These are phyloP conservation scores for Auxenochlorella protothecoides DNA, from an alignment of 139 green algal species.

Conservation along the genomic window DNA sequence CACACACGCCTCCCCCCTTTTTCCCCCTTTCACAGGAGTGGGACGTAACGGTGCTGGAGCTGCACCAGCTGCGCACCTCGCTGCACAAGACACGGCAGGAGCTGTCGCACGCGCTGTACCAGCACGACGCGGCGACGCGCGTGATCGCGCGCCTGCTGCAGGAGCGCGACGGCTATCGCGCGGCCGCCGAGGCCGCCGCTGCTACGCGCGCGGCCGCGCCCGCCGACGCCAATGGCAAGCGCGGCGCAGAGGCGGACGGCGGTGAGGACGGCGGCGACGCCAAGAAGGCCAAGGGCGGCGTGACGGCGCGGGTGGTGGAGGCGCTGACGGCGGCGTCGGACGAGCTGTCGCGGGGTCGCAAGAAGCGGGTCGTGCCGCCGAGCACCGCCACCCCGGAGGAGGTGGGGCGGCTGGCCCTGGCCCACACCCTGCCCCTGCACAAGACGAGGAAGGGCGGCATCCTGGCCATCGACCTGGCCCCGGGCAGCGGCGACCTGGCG, in stretches of 20 bases:
- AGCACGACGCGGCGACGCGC: conserved; percentile 81
- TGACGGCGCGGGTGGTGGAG: conserved; percentile 28
- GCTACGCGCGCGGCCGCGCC: not conserved
- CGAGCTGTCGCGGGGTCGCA: conserved; percentile 60
- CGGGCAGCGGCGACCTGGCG: conserved; percentile 29
- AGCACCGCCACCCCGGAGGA: conserved; percentile 46
- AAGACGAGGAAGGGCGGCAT: conserved; percentile 80
- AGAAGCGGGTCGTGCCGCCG: conserved; percentile 64
- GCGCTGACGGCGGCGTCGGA: conserved; percentile 21
- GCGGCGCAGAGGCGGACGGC: conserved; percentile 21
- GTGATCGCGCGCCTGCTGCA: conserved; percentile 28
- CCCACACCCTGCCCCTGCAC: conserved; percentile 68
- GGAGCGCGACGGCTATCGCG: conserved; percentile 57
- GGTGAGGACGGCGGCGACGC: not conserved
- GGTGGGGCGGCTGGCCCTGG: conserved; percentile 41
- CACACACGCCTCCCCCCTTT: not conserved
- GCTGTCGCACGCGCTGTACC: conserved; percentile 85
- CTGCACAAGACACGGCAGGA: conserved; percentile 69
- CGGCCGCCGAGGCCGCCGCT: conserved; percentile 8
- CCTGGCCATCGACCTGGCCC: conserved; percentile 51
- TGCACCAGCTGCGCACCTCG: conserved; percentile 60
- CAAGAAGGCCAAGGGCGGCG: conserved; percentile 22
- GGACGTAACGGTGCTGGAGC: conserved; percentile 88
- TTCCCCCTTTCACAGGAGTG: conserved; percentile 55
- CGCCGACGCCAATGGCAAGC: conserved; percentile 27